Conservation (phyloP, 2,329 filamentous ascomycete species). For the Aspergillus candidus region DNA sequence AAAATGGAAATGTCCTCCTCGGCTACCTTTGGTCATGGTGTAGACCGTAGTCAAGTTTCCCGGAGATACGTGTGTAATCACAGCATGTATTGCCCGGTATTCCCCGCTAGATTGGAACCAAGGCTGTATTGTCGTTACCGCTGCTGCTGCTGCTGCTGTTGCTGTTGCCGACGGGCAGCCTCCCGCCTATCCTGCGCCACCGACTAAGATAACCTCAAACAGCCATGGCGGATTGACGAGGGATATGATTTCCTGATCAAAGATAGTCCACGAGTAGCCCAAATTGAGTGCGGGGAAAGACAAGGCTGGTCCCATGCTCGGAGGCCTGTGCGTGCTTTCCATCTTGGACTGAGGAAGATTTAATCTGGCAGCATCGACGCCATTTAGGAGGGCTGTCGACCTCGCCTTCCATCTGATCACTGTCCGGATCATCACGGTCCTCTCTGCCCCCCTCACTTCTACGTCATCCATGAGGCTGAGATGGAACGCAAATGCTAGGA, state of each 20-base stretch:
- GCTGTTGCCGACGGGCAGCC: too few relatives aligned
- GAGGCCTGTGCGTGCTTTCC: slow-evolving; percentile 25
- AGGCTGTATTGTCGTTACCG: too few relatives aligned
- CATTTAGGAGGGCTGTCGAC: slow-evolving; percentile 24
- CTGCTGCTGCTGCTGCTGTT: too few relatives aligned
- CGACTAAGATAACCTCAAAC: slow-evolving; percentile 13
- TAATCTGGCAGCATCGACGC: slow-evolving; percentile 22
- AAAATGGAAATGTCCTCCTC: too few relatives aligned
- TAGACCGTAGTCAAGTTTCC: too few relatives aligned
- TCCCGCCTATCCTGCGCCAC: neutral
- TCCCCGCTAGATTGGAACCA: too few relatives aligned
- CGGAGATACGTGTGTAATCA: too few relatives aligned
- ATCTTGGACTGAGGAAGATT: slow-evolving; percentile 16
- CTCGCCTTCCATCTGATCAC: slow-evolving; percentile 26
- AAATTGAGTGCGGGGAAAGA: slow-evolving; percentile 14
- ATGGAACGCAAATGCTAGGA: too few relatives aligned
- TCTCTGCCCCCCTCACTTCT: neutral
- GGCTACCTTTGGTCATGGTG: too few relatives aligned
- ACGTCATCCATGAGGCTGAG: too few relatives aligned
- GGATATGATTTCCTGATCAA: slow-evolving; percentile 26
- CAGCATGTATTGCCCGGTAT: too few relatives aligned
- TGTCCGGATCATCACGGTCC: slow-evolving; percentile 14
- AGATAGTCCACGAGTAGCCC: slow-evolving; percentile 27
- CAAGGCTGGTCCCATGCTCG: slow-evolving; percentile 16
- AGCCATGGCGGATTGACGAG: slow-evolving; percentile 25